Evolutionary conservation across 2,329 filamentous ascomycete species (phyloP), one percentile per base, ranked within the genome.

Genomic region (Didymella pinodella): DNA sequence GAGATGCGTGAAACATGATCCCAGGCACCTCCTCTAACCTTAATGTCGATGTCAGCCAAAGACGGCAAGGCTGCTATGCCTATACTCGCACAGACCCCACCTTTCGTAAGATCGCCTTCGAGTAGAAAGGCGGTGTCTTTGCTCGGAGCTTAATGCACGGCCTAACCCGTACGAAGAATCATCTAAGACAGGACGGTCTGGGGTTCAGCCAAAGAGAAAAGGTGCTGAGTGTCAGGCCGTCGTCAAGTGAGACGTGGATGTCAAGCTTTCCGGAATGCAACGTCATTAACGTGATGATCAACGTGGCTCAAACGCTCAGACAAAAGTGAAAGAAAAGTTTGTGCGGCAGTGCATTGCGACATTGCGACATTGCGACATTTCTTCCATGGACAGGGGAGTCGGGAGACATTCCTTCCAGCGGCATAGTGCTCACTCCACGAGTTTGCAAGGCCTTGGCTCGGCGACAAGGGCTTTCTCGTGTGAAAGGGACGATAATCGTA

Each of bases 251-350:
- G 50, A 58, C 29, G 56, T 46, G 49, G 47, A 46, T 46, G 47
- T 41, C 54, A 52, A 57, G 49, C 49, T 60, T 61, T 59, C 54
- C 59, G 54, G 38, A 46, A 46, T 43, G 60, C 41, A 44, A 68
- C 63, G 66, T 70, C 66, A 72, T 66, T 55, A 57, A 52, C 54
- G 58, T 57, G 50, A 57, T 28, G 67, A 71, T 72, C 62, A 57
- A 51, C 63, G 54, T 54, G 58, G 54, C 45, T 64, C 47, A 67
- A 68, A 58, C 45, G 50, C 31, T 41, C 28, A 43, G 46, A 50
- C 25, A 53, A 49, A 40, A 29, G 29, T 22, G 57, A 52, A 47
- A 50, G 57, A 48, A 50, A 49, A 26, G 57, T 48, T 48, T 41
- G 59, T 53, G 44, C 58, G 63, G 57, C 46, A 47, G 51, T 59